Evolutionary conservation across 2,329 filamentous ascomycete species (phyloP), one percentile per base, ranked within the genome.

Genomic region (Colletotrichum aenigma): DNA sequence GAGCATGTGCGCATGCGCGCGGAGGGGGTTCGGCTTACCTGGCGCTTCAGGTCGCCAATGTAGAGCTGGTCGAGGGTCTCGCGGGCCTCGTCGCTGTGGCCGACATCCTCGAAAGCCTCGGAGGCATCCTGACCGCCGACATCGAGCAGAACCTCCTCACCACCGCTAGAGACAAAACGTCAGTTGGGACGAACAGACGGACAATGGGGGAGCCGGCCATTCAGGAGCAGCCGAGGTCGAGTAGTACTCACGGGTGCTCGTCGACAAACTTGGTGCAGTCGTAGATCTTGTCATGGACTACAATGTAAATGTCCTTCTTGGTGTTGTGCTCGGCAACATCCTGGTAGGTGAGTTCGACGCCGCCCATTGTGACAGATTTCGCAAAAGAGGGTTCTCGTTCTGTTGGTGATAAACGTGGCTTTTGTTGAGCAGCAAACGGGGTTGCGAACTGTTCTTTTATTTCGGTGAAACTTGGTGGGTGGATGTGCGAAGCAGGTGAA

Each of bases 91-190:
- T 99, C 97, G 82, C 95, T 97, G 94, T 99, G 97, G 84, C 97
- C 97, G 83, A 99, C 97, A 87, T 99, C 97, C 89, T 99, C 97
- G 85, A 99, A 99, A 77, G 97, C 96, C 88, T 98, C 97, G 81
- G 96, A 98, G 82, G 95, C 94, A 87, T 99, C 97, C 88, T 98
- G 96, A 80, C 97, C 97, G 83, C 91, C 97, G 78, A 98, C 96
- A 81, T 99, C 97, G 80, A 99, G 94, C 78, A 99, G 89, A 81
- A 99, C 97, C 89, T 99, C 97, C 89, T 99, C 97, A 88, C 97
- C 97, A 89, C 97, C 97, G 82, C 97, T 98, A 61, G 7, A 38
- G n/a, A 28, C 15, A 36, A 52, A 34, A 28, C 3, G 70, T 76
- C n/a, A 76, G 74, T 38, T 24, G 56, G 13, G 28, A n/a, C 38